These are phyloP conservation scores for Simplicillium aogashimaense DNA, from an alignment of 2,329 filamentous ascomycete genomes.

Conservation along the genomic window DNA sequence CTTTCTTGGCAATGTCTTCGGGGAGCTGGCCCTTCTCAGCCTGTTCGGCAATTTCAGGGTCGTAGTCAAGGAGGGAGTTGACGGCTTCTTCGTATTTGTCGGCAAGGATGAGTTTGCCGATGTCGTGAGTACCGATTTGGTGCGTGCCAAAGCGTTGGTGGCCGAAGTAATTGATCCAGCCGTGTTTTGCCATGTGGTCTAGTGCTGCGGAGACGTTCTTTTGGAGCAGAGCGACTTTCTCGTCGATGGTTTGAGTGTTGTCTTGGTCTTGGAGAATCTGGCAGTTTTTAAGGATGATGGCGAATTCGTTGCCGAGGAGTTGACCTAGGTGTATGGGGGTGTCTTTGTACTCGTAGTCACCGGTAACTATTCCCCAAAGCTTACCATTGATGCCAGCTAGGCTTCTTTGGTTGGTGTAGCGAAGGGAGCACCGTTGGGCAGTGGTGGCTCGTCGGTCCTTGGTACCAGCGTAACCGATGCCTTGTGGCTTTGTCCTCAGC, in stretches of 20 bases:
- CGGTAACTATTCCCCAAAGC: conserved; percentile 54
- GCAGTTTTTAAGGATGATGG: conserved; percentile 83
- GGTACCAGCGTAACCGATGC: conserved; percentile 70
- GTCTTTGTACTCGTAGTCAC: conserved; percentile 71
- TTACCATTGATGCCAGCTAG: conserved; percentile 57
- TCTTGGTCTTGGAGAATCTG: conserved; percentile 38
- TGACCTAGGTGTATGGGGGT: conserved; percentile 72
- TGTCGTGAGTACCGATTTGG: conserved; percentile 70
- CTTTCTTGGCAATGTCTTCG: conserved; percentile 48
- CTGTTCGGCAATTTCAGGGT: conserved; percentile 45
- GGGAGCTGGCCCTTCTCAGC: conserved; percentile 25
- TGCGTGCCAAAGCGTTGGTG: conserved; percentile 95
- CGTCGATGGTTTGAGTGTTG: conserved; percentile 11
- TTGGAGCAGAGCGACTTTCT: conserved; percentile 19
- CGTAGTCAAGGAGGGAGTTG: conserved; percentile 66
- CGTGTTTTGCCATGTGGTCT: conserved; percentile 56
- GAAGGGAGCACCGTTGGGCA: conserved; percentile 67
- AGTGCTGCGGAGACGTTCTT: conserved; percentile 46
- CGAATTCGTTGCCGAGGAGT: conserved; percentile 82
- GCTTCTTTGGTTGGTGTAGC: conserved; percentile 39
- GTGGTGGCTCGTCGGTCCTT: conserved; percentile 86
- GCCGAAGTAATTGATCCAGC: conserved; percentile 97
- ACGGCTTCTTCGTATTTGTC: conserved; percentile 75
- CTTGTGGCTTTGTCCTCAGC: conserved; percentile 63
- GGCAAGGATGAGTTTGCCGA: conserved; percentile 76